Percentiles rank a stretch among this genome's conserved stretches.
Evolutionary conservation across 1,139 yeast species (phyloP).

Genomic region (Candida glucosophila): DNA sequence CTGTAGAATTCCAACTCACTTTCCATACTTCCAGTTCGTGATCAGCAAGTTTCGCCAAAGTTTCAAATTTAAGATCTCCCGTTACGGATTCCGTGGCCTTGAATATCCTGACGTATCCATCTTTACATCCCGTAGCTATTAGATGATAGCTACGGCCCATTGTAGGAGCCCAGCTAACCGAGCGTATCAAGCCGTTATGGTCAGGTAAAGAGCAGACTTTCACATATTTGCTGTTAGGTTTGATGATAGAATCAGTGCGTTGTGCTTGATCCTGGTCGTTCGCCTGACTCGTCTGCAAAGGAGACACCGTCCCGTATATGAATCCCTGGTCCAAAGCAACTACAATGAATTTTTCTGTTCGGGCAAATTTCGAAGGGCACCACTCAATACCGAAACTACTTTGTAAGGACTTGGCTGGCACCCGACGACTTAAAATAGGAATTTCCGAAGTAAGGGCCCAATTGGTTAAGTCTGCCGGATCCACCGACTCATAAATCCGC

Average conservation of each 20-base stretch:
- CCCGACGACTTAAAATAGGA: constrained; percentile 46
- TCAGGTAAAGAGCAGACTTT: constrained; percentile 49
- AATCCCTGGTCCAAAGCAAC: constrained; percentile 85
- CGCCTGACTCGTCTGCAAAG: no score
- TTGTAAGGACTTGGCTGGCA: constrained; percentile 75
- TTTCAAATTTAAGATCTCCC: constrained; percentile 28
- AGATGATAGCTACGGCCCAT: constrained; percentile 87
- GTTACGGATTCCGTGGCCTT: constrained; percentile 43
- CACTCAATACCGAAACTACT: constrained; percentile 83
- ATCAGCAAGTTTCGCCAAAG: constrained; percentile 44
- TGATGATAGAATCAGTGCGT: constrained; percentile 4
- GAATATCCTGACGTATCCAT: constrained; percentile 83
- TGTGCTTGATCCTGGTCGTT: constrained; percentile 4
- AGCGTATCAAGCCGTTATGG: constrained; percentile 79
- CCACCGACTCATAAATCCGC: constrained; percentile 80
- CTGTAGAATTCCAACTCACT: constrained; percentile 90
- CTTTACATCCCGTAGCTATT: constrained; percentile 93
- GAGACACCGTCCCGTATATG: constrained; percentile 46
- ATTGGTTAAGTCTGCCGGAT: constrained; percentile 72
- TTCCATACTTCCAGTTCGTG: constrained; percentile 93
- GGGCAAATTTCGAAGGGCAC: constrained; percentile 83
- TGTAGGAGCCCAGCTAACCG: constrained; percentile 95
- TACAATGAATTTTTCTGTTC: constrained; percentile 69
- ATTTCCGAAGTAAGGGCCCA: constrained; percentile 79
- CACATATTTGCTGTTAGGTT: constrained; percentile 16